Conservation (phyloP, 768 basidiomycete genomes). For the Leccinellum rugosiceps region DNA sequence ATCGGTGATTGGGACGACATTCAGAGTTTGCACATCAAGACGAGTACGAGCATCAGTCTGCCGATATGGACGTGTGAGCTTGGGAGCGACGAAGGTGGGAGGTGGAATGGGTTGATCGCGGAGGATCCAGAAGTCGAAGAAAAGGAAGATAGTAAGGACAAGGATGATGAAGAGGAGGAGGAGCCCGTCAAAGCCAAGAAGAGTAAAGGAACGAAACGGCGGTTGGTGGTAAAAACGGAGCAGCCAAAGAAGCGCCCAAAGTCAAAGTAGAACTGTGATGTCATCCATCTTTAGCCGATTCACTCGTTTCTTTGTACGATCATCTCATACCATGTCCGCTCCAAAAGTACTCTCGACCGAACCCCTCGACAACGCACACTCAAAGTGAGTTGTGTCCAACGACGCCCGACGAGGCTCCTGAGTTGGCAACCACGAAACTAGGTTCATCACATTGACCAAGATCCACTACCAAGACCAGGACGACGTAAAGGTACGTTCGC, state of each 20-base stretch:
- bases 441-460: constrained; percentile 85
- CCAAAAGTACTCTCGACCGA: constrained; percentile 53
- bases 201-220: constrained; percentile 12
- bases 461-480: constrained; percentile 77
- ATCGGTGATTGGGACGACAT: constrained; percentile 91
- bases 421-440: constrained; percentile 26
- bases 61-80: constrained; percentile 88
- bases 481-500: constrained; percentile 57
- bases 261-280: constrained; percentile 1
- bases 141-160: constrained; percentile 1
- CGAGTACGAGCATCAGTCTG: constrained; percentile 75
- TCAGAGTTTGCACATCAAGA: constrained; percentile 87
- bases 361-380: constrained; percentile 51
- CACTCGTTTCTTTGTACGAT: neutral
- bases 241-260: constrained; percentile 17
- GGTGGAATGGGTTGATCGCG: constrained; percentile 29
- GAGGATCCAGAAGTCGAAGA: constrained; percentile 10
- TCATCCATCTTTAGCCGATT: constrained; percentile 5
- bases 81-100: constrained; percentile 40
- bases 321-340: constrained; percentile 27
- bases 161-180: neutral
- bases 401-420: neutral
- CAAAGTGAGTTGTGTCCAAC: constrained; percentile 44
- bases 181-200: constrained; percentile 1
- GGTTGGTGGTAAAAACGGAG: constrained; percentile 6